phyloP scores from a whole-genome alignment of 1,284 basidiomycete species.

The Phenoliferia sp. region DNA sequence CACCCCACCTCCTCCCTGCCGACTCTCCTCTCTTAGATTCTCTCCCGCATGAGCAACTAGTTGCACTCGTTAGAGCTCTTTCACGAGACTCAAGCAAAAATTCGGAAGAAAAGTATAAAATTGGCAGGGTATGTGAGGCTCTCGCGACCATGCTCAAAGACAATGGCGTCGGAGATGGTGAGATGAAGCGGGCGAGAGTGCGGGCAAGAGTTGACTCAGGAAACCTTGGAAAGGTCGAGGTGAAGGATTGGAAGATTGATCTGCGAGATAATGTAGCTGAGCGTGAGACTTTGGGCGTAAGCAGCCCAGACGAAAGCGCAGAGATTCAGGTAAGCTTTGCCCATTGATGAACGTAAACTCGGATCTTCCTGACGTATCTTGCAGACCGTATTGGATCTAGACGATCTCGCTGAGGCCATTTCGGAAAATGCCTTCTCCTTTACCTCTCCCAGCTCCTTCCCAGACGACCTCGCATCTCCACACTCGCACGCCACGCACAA shows the following conservation, averaged over 20 bases:
- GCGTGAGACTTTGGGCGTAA: neutral
- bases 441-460: neutral
- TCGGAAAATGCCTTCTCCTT: conserved; percentile 29
- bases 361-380: neutral
- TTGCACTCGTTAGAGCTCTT: conserved; percentile 19
- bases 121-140: conserved; percentile 13
- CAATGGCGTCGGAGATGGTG: conserved; percentile 13
- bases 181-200: conserved; percentile 22
- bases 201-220: conserved; percentile 3
- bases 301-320: neutral
- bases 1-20: conserved; percentile 15
- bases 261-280: neutral
- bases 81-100: conserved; percentile 8
- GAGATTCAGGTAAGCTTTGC: neutral
- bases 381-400: conserved; percentile 28
- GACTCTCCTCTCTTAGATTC: neutral
- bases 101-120: neutral
- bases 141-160: conserved; percentile 12
- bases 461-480: neutral
- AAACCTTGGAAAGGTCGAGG: neutral
- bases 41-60: conserved; percentile 14
- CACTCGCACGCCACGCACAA: neutral
- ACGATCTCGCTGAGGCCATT: conserved; percentile 30
- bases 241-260: conserved; percentile 23
- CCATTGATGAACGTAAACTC: neutral